Percentiles rank a stretch among this genome's conserved stretches.
Conservation (phyloP, 441 rosid species). For the Bruguiera hainesii region DNA sequence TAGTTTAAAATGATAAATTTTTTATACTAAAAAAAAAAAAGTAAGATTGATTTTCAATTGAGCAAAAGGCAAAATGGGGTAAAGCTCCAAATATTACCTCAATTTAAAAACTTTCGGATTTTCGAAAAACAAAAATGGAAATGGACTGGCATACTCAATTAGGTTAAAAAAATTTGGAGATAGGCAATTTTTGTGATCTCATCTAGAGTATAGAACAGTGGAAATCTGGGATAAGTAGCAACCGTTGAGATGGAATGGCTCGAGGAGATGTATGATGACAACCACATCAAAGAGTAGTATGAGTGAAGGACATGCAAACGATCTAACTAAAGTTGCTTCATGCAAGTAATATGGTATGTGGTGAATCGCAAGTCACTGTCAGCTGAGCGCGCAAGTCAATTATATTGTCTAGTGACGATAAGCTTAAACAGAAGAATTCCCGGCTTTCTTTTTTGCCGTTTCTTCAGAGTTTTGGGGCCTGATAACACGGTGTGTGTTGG, state of each 20-base stretch:
- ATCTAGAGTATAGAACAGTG: constrained; percentile 1
- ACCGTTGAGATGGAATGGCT: constrained; percentile 5
- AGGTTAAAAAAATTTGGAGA: background rate
- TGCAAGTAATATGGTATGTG: background rate
- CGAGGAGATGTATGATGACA: background rate
- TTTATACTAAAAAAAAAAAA: no score
- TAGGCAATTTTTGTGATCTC: constrained; percentile 3
- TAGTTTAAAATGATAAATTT: no score
- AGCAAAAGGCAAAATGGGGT: no score
- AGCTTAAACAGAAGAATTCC: no score
- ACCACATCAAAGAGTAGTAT: background rate
- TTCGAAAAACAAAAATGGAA: background rate
- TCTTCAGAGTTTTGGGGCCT: no score
- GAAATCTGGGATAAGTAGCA: constrained; percentile 10
- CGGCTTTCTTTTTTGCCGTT: no score
- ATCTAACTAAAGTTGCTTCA: background rate
- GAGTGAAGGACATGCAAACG: background rate
- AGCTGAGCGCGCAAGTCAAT: background rate
- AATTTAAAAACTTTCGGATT: no score
- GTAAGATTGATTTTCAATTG: no score
- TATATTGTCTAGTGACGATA: no score
- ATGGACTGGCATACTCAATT: background rate
- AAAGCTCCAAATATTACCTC: no score
- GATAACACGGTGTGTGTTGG: no score
- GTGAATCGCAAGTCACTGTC: background rate